Evolutionary conservation across 2,329 filamentous ascomycete species (phyloP).

Genomic region (Monilinia aucupariae): DNA sequence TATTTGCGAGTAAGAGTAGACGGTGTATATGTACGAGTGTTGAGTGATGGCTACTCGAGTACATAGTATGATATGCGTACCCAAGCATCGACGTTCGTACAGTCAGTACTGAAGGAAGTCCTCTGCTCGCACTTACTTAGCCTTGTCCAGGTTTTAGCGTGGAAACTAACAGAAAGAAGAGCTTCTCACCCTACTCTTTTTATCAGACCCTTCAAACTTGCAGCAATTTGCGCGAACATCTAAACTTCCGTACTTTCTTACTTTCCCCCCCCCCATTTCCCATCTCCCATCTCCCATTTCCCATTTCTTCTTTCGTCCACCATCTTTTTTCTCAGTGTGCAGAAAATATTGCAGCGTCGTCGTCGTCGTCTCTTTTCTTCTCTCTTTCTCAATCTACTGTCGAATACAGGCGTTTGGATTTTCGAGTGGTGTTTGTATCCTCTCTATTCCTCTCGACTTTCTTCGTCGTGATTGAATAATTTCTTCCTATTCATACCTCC

Average conservation of each 20-base stretch:
- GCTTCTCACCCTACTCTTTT: constrained; percentile 1
- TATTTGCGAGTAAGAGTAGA: no score
- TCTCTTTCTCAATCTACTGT: constrained; percentile 13
- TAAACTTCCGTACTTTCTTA: constrained; percentile 11
- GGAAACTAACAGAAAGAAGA: constrained; percentile 12
- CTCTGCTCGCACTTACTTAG: no score
- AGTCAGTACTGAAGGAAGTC: no score
- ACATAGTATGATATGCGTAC: no score
- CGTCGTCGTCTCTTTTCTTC: constrained; percentile 14
- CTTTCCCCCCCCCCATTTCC: constrained; percentile 15
- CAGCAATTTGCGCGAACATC: constrained; percentile 9
- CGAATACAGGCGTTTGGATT: constrained; percentile 25
- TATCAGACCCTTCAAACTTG: constrained; percentile 7
- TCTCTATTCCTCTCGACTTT: constrained; percentile 30
- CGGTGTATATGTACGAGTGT: no score
- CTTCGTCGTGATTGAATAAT: constrained; percentile 21
- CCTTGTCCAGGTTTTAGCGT: constrained; percentile 6
- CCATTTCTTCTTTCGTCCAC: constrained; percentile 2
- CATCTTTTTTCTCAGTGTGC: constrained; percentile 10
- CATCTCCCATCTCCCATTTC: no score
- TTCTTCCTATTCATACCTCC: constrained; percentile 28
- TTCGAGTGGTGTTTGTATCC: constrained; percentile 33
- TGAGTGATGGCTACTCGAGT: no score
- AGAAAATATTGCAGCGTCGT: constrained; percentile 6
- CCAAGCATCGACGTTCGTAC: no score